Evolutionary conservation across 1,284 basidiomycete genomes (phyloP).

Genomic region (Flammula alnicola): DNA sequence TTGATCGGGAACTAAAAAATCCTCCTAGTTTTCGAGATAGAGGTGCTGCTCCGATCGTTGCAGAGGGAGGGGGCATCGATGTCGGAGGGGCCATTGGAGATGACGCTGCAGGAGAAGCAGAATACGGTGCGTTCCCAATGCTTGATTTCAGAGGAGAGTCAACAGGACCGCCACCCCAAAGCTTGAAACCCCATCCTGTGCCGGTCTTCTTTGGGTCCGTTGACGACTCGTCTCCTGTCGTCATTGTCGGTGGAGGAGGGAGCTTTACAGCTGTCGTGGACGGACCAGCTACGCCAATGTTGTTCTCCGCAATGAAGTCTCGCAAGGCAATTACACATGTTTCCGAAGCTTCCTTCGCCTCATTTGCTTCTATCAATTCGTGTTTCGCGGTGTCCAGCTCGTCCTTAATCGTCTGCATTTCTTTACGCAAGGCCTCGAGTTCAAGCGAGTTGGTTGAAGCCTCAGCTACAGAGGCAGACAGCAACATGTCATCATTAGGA

Average conservation of each 20-base stretch:
- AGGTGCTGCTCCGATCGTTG: constrained; percentile 38
- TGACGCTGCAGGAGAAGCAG: constrained; percentile 17
- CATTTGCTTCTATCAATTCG: constrained; percentile 76
- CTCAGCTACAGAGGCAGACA: constrained; percentile 12
- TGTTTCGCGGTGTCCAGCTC: constrained; percentile 68
- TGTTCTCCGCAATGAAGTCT: constrained; percentile 83
- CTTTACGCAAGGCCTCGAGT: constrained; percentile 62
- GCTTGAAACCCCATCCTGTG: constrained; percentile 62
- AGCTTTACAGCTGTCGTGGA: constrained; percentile 41
- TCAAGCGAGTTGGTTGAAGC: constrained; percentile 37
- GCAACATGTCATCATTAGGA: constrained; percentile 37
- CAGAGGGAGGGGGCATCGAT: constrained; percentile 18
- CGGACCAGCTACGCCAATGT: constrained; percentile 43
- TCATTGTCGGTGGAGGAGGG: constrained; percentile 62
- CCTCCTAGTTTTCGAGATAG: constrained; percentile 67
- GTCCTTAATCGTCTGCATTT: constrained; percentile 59
- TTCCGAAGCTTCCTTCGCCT: constrained; percentile 88
- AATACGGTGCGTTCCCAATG: constrained; percentile 32
- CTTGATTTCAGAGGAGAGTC: constrained; percentile 20
- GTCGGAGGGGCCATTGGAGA: constrained; percentile 22
- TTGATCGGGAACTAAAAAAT: constrained; percentile 64
- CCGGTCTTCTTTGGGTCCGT: constrained; percentile 38
- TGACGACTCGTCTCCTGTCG: constrained; percentile 42
- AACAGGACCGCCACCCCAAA: constrained; percentile 54
- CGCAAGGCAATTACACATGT: constrained; percentile 81